Percentiles rank a stretch among this genome's conserved stretches.
phyloP scores from a whole-genome alignment of 2,329 filamentous ascomycete genomes.

The Aspergillus cejpii region DNA sequence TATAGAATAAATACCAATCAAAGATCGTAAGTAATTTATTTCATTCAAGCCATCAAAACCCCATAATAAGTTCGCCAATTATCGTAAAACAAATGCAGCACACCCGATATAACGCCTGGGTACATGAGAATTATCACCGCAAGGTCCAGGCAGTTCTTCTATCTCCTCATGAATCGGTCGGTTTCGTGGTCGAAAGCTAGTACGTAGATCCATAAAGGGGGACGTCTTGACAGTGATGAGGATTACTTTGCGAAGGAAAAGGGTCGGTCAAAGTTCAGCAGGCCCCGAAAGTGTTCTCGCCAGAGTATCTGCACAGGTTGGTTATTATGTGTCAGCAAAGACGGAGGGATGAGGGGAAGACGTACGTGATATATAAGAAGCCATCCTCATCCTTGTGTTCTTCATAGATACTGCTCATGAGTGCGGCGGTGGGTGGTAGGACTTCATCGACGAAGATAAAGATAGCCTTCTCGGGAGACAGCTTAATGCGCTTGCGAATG shows the following conservation, averaged over 20 bases:
- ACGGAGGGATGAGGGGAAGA: conserved; percentile 16
- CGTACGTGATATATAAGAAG: conserved; percentile 95
- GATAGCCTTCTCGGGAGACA: conserved; percentile 98
- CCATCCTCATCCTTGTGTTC: conserved; percentile 89
- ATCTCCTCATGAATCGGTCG: conserved; percentile 9
- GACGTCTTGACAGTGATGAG: conserved; percentile 9
- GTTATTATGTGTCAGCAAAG: conserved; percentile 17
- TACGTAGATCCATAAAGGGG: conserved; percentile 7
- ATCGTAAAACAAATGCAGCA: conserved; percentile 11
- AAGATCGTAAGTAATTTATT: conserved; percentile 9
- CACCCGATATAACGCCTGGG: conserved; percentile 22
- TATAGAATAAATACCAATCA: conserved; percentile 1
- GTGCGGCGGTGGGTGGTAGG: conserved; percentile 86
- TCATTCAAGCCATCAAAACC: conserved; percentile 13
- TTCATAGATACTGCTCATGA: conserved; percentile 99
- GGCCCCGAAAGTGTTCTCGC: conserved; percentile 94
- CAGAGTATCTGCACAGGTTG: conserved; percentile 63
- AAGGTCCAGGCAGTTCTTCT: conserved; percentile 11
- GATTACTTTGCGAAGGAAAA: conserved; percentile 11
- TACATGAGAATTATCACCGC: conserved; percentile 15
- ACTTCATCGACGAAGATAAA: conserved; percentile 99
- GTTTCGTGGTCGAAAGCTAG: conserved; percentile 1
- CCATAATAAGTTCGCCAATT: conserved; percentile 13
- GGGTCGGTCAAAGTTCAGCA: conserved; percentile 12
- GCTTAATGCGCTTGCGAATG: conserved; percentile 99